phyloP scores from a whole-genome alignment of 352 stramenopile species.

The Pythium biforme region DNA sequence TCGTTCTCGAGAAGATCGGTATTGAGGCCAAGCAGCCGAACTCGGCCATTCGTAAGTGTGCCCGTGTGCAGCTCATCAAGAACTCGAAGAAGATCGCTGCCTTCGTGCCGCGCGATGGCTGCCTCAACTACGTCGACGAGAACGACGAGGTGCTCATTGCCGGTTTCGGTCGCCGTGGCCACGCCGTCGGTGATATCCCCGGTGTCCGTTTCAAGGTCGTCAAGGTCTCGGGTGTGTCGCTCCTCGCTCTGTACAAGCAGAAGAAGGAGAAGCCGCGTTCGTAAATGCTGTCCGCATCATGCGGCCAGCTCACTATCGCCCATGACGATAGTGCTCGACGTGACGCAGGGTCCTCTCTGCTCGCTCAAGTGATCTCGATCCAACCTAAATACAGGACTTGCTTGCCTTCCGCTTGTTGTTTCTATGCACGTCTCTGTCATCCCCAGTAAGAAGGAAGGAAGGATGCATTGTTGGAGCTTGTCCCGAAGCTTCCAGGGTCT shows the following conservation, averaged over 20 bases:
- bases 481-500: too few species aligned
- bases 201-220: slow-evolving; percentile 99
- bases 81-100: slow-evolving; percentile 99
- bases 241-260: slow-evolving; percentile 99
- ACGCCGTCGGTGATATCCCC: slow-evolving; percentile 99
- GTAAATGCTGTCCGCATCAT: slow-evolving; percentile 67
- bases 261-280: slow-evolving; percentile 99
- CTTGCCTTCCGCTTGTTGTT: slow-evolving; percentile 22
- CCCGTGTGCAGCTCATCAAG: slow-evolving; percentile 99
- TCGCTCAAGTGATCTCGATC: slow-evolving; percentile 30
- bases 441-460: too few species aligned
- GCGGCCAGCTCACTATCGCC: not conserved
- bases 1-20: slow-evolving; percentile 99
- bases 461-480: too few species aligned
- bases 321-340: not conserved
- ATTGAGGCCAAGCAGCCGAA: slow-evolving; percentile 99
- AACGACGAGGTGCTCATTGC: slow-evolving; percentile 99
- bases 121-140: slow-evolving; percentile 99
- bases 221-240: slow-evolving; percentile 98
- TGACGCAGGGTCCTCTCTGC: slow-evolving; percentile 2
- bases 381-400: slow-evolving; percentile 35
- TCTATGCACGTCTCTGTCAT: too few species aligned
- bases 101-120: slow-evolving; percentile 99
- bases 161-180: slow-evolving; percentile 98
- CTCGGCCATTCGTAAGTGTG: slow-evolving; percentile 99